Conservation (phyloP, 345 rosid genomes). For the Diplotaxis tenuifolia region DNA sequence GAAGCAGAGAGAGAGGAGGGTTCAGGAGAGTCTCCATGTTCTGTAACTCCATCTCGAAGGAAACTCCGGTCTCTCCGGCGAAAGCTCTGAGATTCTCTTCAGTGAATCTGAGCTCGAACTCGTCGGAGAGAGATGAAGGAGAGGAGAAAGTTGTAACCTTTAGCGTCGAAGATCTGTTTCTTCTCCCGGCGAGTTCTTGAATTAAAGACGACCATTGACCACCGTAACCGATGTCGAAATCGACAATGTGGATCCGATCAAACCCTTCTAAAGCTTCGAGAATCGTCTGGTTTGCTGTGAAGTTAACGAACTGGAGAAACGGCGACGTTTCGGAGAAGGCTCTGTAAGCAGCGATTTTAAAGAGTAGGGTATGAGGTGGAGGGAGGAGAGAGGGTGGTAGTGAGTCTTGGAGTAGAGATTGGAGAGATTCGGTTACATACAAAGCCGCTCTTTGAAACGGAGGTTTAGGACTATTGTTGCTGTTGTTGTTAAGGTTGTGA, state of each 20-base stretch:
- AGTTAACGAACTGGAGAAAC: slow-evolving; percentile 74
- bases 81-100: slow-evolving; percentile 63
- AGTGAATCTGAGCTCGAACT: slow-evolving; percentile 64
- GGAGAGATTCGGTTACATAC: slow-evolving; percentile 74
- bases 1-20: slow-evolving; percentile 43
- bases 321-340: slow-evolving; percentile 91
- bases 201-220: slow-evolving; percentile 93
- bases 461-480: slow-evolving; percentile 40
- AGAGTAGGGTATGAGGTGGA: slow-evolving; percentile 49
- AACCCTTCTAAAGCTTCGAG: slow-evolving; percentile 63
- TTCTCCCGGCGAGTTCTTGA: slow-evolving; percentile 69
- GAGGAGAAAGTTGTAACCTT: slow-evolving; percentile 61
- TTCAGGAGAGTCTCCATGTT: slow-evolving; percentile 49
- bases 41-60: slow-evolving; percentile 61
- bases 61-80: slow-evolving; percentile 63
- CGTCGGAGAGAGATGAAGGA: slow-evolving; percentile 47
- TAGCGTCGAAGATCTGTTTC: slow-evolving; percentile 54
- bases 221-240: slow-evolving; percentile 85
- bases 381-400: slow-evolving; percentile 29
- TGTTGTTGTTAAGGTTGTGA: slow-evolving; percentile 69
- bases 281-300: slow-evolving; percentile 83
- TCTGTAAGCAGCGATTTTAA: slow-evolving; percentile 76
- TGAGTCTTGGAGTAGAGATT: slow-evolving; percentile 45
- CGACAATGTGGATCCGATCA: slow-evolving; percentile 67
- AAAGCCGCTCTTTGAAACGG: slow-evolving; percentile 82